These are phyloP conservation scores for Agrocybe praecox DNA, from an alignment of 768 basidiomycete genomes.

Conservation along the genomic window DNA sequence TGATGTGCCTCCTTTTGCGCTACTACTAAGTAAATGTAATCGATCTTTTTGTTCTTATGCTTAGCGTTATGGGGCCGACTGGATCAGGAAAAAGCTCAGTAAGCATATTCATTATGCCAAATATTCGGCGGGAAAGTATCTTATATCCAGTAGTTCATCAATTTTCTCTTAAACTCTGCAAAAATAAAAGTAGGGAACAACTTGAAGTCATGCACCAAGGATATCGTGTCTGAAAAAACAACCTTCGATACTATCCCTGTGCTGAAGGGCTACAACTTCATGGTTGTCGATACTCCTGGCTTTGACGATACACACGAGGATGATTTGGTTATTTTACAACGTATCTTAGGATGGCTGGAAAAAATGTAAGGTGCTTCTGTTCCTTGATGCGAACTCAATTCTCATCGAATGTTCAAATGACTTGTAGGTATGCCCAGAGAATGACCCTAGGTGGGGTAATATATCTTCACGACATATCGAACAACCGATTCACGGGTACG, in stretches of 20 bases:
- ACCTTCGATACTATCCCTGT: not conserved
- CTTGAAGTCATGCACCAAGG: not conserved
- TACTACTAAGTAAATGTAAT: no score
- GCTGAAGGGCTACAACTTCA: not conserved
- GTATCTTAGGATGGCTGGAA: not conserved
- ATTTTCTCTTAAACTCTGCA: not conserved
- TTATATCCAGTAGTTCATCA: not conserved
- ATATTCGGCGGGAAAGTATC: not conserved
- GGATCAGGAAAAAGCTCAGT: not conserved
- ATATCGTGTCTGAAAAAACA: not conserved
- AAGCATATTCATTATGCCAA: not conserved
- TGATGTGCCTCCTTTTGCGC: no score
- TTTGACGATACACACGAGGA: conserved; percentile 1
- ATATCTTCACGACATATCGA: conserved; percentile 3
- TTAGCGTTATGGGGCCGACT: not conserved
- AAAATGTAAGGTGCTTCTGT: not conserved
- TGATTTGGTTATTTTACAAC: not conserved
- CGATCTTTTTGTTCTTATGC: no score
- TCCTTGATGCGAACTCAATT: not conserved
- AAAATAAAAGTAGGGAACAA: not conserved
- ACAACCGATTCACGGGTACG: not conserved
- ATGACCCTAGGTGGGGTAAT: conserved; percentile 1
- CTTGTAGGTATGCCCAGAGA: not conserved
- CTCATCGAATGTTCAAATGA: not conserved
- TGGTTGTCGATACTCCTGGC: conserved; percentile 1